Base-by-base conservation (phyloP, 2,329 filamentous ascomycete species). In the Laburnicola sp. region DNA sequence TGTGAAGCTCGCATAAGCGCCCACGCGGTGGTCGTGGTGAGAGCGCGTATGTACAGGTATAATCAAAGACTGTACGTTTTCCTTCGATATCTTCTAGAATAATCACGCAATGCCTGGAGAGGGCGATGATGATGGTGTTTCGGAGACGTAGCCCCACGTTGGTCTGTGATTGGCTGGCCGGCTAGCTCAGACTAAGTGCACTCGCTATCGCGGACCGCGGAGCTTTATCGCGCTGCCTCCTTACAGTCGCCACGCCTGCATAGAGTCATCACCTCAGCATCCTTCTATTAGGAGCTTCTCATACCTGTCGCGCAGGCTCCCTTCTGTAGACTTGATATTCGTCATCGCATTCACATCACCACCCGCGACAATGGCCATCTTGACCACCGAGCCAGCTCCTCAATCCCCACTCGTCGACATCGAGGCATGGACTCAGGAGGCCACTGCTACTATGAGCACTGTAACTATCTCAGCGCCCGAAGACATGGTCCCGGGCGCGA, bases 351-450 rank as follows among this genome's bases (percentile, higher is more conserved):
- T 39, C 16, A 5, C 35, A 16, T 45, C 35, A 42, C 45, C 47
- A 50, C 40, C 38, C 22, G 26, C 40, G 28, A 66, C 54, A 55
- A 72, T 72, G 69, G 69, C 70, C 36, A 69, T 72, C 53, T 58
- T 59, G 56, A 51, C 66, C 51, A 45, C 59, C 48, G 26, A 54
- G 47, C 43, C 58, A 56, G 45, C 65, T 45, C 45, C 52, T 2
- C 45, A 53, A 61, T 7, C 62, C 25, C 63, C 66, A 45, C 60
- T 69, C 45, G 69, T 75, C 54, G 72, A 75, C 49, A 72, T 80
- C 42, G 76, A 77, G 63, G 75, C 76, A 48, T 80, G 78, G 78
- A 78, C 76, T 22, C 72, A 75, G 47, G 73, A 78, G 48, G 73
- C 75, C 28, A 74, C 76, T 23, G 73, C 75, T 35, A 74, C 72